Evolutionary conservation across 1,284 basidiomycete genomes (phyloP).

Genomic region (Moesziomyces parantarcticus): DNA sequence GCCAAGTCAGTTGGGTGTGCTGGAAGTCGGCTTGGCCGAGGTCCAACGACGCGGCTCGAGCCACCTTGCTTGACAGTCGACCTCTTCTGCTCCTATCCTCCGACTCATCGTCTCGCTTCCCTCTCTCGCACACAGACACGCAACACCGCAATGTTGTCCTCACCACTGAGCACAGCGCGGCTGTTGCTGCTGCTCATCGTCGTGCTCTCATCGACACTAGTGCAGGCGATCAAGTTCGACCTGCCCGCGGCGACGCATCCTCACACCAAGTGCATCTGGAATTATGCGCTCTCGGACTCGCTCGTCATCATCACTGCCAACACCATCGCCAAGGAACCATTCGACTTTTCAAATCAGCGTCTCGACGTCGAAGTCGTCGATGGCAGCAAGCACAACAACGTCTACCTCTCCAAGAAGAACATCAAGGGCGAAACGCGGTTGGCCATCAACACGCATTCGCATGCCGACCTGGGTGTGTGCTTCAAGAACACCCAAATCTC

Average conservation of each 20-base stretch:
- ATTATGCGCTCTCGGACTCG: slow-evolving; percentile 65
- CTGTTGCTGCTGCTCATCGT: slow-evolving; percentile 15
- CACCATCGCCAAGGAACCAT: slow-evolving; percentile 72
- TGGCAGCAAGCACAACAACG: slow-evolving; percentile 84
- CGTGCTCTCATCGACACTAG: slow-evolving; percentile 4
- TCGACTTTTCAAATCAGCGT: slow-evolving; percentile 49
- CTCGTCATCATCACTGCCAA: slow-evolving; percentile 85
- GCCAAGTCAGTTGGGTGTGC: background rate
- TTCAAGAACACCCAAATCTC: slow-evolving; percentile 75
- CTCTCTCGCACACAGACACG: background rate
- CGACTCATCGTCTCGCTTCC: background rate
- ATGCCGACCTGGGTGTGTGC: slow-evolving; percentile 95
- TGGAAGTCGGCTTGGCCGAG: background rate
- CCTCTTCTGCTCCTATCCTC: no score
- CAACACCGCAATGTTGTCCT: slow-evolving; percentile 2
- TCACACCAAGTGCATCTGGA: slow-evolving; percentile 65
- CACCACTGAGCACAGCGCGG: slow-evolving; percentile 2
- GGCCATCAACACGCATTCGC: slow-evolving; percentile 91
- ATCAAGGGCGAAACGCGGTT: slow-evolving; percentile 91
- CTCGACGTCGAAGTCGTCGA: slow-evolving; percentile 94
- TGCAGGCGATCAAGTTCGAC: slow-evolving; percentile 64
- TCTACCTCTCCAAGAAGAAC: slow-evolving; percentile 88
- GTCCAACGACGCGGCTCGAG: background rate
- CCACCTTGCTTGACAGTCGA: background rate
- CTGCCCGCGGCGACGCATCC: slow-evolving; percentile 44